Percentiles rank a stretch among this genome's conserved stretches.
Evolutionary conservation across 2,329 filamentous ascomycete genomes (phyloP).

Genomic region (Pezicula radicicola): DNA sequence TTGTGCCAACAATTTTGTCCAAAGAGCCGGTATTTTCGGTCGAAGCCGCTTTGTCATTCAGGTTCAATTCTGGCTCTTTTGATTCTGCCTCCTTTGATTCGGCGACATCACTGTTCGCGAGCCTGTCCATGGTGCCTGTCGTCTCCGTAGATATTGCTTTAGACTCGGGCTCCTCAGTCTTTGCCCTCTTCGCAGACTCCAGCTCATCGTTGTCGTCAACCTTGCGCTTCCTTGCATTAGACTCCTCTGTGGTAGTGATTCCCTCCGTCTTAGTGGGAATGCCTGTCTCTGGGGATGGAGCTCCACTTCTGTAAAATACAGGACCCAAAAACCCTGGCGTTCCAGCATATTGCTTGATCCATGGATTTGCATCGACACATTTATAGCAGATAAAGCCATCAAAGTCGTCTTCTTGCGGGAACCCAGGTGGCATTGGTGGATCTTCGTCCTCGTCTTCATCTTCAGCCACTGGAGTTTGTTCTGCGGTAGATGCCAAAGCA

Average conservation of each 20-base stretch:
- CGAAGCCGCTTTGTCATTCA: constrained; percentile 2
- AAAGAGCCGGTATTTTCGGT: constrained; percentile 1
- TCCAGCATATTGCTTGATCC: constrained; percentile 87
- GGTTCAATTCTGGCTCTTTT: neutral
- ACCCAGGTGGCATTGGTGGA: constrained; percentile 74
- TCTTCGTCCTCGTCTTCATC: constrained; percentile 50
- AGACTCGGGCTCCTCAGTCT: constrained; percentile 19
- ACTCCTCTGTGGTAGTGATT: constrained; percentile 9
- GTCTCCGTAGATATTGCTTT: neutral
- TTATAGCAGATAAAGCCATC: constrained; percentile 92
- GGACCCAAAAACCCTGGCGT: constrained; percentile 75
- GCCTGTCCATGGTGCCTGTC: neutral
- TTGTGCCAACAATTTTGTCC: neutral
- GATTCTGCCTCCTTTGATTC: neutral
- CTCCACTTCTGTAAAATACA: constrained; percentile 48
- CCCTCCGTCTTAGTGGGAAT: constrained; percentile 18
- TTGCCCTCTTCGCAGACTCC: constrained; percentile 46
- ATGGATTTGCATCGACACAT: constrained; percentile 81
- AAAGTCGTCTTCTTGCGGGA: constrained; percentile 86
- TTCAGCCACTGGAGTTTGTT: constrained; percentile 21
- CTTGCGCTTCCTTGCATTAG: constrained; percentile 61
- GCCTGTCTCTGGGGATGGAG: constrained; percentile 27
- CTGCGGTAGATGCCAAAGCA: constrained; percentile 21
- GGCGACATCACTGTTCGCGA: neutral
- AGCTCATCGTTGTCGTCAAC: constrained; percentile 44